Evolutionary conservation across 176 grass and related monocot genomes (phyloP), one percentile per base, ranked within the genome.

Genomic region (Rhipidocladum racemiflorum): DNA sequence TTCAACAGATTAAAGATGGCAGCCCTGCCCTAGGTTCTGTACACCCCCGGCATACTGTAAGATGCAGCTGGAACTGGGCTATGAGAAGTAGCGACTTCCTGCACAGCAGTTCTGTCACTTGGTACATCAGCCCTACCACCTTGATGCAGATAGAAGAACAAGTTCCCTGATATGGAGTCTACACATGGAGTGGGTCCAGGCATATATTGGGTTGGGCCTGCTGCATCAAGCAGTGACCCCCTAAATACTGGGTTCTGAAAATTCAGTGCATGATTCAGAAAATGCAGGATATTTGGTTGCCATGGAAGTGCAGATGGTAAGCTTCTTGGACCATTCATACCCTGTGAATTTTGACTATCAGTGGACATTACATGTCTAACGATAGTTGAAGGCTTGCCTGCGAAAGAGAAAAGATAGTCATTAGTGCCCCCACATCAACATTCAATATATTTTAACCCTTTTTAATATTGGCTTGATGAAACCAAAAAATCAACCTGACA

Each of bases 371-470:
- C 32, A 64, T 45, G 44, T 54, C 56, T 85, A 72, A 21, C 7
- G 25, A 53, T 72, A 61, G 75, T 79, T 64, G 56, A 85, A 57
- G 32, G 75, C 48, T 85, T 72, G 66, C 75, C 84, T 85, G 57
- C 66, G 79, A 64, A 63, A 28, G 29, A 79, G 9, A 9, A 38
- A 51, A 62, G n/a, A 23, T 7, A 38, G 10, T 46, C 1, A 13
- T 79, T 43, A 79, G 4, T 78, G 1, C 40, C 12, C 32, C 29
- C 21, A 70, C n/a, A 27, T 49, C 35, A 61, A 61, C 38, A 70
- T 68, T 61, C 18, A 23, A 30, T 18, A 63, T 13, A 27, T 51
- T 73, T 51, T 7, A 74, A 49, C 28, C 11, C 40, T 71, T 12
- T 30, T 49, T 29, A 60, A 64, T 45, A 9, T 9, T 24, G 61